A percentile compares a stretch with the other conserved stretches of the same genome.
Conservation (phyloP, 257 asterid species). For the Fraxinus anomala region DNA sequence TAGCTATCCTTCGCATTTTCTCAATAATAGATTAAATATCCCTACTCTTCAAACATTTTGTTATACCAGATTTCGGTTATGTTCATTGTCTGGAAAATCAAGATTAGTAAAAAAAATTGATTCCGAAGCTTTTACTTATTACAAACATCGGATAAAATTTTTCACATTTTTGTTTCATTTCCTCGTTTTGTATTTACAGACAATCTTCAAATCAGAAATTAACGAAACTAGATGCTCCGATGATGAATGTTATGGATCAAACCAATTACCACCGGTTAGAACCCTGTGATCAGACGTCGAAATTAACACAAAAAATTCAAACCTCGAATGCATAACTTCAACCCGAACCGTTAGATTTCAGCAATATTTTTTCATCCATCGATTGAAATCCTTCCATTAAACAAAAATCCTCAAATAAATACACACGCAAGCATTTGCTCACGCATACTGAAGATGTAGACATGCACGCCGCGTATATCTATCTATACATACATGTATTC, state of each 20-base stretch:
- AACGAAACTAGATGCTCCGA: not conserved
- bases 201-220: not conserved
- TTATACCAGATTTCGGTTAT: not conserved
- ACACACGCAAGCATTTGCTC: not conserved
- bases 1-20: slow-evolving; percentile 16
- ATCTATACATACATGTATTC: not conserved
- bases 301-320: too few relatives aligned
- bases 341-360: not conserved
- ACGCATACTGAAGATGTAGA: not conserved
- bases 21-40: slow-evolving; percentile 2
- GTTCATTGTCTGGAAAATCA: not conserved
- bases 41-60: slow-evolving; percentile 1
- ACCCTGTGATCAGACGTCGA: not conserved
- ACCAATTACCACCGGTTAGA: slow-evolving; percentile 12
- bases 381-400: slow-evolving; percentile 3
- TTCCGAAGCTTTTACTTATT: not conserved
- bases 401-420: not conserved
- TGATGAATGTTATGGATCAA: slow-evolving; percentile 8
- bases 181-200: not conserved
- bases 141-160: not conserved
- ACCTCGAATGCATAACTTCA: not conserved
- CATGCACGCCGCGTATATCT: not conserved
- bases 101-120: not conserved
- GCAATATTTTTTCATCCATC: slow-evolving; percentile 3
- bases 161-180: not conserved